Base-by-base conservation (phyloP, 257 asterid species). In the Hygrophila difformis region DNA sequence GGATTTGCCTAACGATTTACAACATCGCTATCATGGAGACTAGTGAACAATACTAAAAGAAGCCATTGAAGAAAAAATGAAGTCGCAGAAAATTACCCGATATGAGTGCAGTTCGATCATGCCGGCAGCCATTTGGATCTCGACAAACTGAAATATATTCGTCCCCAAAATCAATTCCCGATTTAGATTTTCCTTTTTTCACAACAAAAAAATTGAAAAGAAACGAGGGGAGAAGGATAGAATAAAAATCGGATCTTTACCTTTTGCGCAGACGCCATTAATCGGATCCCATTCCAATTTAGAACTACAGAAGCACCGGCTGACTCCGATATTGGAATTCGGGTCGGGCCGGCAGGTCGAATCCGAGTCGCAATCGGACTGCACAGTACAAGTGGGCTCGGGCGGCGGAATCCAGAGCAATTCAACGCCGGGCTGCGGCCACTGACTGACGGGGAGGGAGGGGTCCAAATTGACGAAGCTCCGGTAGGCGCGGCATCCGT, bases 351-450 rank as follows among this genome's bases (percentile, higher is more conserved):
- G 35, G 44, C 97, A 88, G 0, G 72, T 62, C 3, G 97, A 81
- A 18, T 29, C 79, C 59, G 73, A 55, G 64, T 74, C 82, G 62
- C 97, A 88, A 56, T 84, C 94, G 14, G 63, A 24, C 60, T 74
- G 87, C 13, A 22, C 39, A n/a, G 39, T 31, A 44, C 95, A 84
- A 9, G 47, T 18, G 7, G 92, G 79, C 73, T 87, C 93, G 16
- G 52, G 22, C 3, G 97, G 97, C 56, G 63, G 64, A 6, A 76
- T 7, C 97, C 97, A 87, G 68, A 59, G 75, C 78, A 87, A 59
- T 67, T 84, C 97, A 64, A 87, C 49, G 36, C 79, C 92, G 1
- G 97, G 84, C 41, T 24, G 38, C 35, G 92, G 92, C 97, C 97
- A 87, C 70, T 52, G 36, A 31, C 49, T 51, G 12, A 70, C 92